phyloP scores from a whole-genome alignment of 139 green algal species.

The Closterium sp. region DNA sequence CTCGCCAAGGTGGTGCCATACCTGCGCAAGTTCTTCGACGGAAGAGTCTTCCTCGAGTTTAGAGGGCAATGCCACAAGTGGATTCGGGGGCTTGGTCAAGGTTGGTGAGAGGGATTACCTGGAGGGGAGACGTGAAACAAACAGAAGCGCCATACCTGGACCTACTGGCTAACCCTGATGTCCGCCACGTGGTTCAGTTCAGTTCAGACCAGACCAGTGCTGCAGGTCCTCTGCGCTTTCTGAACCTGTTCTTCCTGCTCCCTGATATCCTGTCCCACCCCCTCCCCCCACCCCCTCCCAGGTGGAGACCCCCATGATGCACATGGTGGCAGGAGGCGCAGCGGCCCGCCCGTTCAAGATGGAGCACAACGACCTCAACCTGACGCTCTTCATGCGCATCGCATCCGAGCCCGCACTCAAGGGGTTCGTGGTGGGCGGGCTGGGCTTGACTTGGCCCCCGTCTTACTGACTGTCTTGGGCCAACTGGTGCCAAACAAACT shows the following conservation, averaged over 20 bases:
- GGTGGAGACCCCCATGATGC: constrained; percentile 95
- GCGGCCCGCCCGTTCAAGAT: constrained; percentile 94
- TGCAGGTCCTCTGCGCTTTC: too few species aligned
- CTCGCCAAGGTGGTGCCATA: constrained; percentile 81
- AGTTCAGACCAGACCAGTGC: background rate
- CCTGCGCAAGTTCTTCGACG: constrained; percentile 87
- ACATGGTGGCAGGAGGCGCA: constrained; percentile 86
- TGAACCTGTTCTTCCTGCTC: background rate
- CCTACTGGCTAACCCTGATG: background rate
- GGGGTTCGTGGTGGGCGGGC: too few species aligned
- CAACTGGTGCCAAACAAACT: background rate
- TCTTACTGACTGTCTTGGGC: too few species aligned
- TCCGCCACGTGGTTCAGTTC: background rate
- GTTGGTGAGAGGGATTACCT: too few species aligned
- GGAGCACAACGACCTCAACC: constrained; percentile 98
- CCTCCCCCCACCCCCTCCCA: background rate
- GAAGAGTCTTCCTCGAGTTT: constrained; percentile 87
- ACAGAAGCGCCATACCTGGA: background rate
- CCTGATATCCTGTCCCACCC: background rate
- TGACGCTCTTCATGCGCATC: constrained; percentile 97
- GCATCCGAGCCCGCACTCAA: constrained; percentile 99
- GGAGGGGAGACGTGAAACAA: background rate
- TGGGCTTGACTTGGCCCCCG: too few species aligned
- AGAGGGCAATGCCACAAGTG: constrained; percentile 41
- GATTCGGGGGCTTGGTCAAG: too few species aligned